These are phyloP conservation scores for Arthrobotrys sphaeroides DNA, from an alignment of 2,329 filamentous ascomycete genomes.

Conservation along the genomic window DNA sequence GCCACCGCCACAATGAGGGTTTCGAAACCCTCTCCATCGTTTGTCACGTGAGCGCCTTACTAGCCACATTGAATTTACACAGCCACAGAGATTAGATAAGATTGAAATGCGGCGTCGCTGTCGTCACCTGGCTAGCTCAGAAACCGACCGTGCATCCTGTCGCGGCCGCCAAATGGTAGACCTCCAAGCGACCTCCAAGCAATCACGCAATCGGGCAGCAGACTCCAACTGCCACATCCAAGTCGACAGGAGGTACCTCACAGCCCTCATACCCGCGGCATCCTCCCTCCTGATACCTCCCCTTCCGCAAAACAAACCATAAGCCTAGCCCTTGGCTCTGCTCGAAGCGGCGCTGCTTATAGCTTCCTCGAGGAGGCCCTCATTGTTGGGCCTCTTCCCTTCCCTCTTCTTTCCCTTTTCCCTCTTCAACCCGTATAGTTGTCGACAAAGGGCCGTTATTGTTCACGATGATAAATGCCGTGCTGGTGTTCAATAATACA, in stretches of 20 bases:
- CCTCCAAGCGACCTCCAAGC: slow-evolving; percentile 16
- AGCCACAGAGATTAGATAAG: slow-evolving; percentile 5
- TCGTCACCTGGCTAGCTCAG: slow-evolving; percentile 6
- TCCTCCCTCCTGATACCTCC: neutral
- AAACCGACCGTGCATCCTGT: neutral
- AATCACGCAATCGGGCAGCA: slow-evolving; percentile 45
- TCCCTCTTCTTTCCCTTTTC: neutral
- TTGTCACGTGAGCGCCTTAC: slow-evolving; percentile 19
- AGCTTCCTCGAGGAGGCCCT: slow-evolving; percentile 5
- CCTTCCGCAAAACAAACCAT: neutral
- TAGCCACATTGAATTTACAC: too few species aligned
- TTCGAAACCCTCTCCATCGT: slow-evolving; percentile 24
- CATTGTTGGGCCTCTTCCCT: neutral
- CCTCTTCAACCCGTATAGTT: slow-evolving; percentile 35
- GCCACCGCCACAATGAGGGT: slow-evolving; percentile 47
- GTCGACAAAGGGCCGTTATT: slow-evolving; percentile 44
- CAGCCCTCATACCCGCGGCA: slow-evolving; percentile 1
- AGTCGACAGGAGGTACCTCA: slow-evolving; percentile 19
- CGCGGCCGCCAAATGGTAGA: neutral
- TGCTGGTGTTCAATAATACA: slow-evolving; percentile 98
- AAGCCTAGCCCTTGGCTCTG: neutral
- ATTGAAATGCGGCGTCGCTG: neutral
- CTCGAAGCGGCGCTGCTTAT: neutral
- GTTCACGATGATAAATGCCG: slow-evolving; percentile 91
- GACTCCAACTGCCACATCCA: slow-evolving; percentile 38